Evolutionary conservation across 306 rosid species (phyloP).

Genomic region (Begonia peltatifolia): DNA sequence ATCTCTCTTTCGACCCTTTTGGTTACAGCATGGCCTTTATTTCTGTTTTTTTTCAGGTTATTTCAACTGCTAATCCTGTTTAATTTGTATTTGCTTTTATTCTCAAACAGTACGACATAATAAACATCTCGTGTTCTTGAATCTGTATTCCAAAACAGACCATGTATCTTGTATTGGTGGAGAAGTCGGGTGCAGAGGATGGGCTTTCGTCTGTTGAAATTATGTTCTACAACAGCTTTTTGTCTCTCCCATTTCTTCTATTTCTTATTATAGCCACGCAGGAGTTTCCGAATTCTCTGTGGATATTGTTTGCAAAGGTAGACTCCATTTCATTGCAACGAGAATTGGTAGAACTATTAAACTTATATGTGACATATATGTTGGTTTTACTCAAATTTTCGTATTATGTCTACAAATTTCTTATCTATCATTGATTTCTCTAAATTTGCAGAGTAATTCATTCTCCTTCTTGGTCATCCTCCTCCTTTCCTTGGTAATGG

Average conservation of each 20-base stretch:
- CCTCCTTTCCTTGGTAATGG: constrained; percentile 77
- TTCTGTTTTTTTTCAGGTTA: constrained; percentile 90
- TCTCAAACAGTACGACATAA: too few species aligned
- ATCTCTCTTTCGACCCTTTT: constrained; percentile 79
- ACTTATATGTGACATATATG: neutral
- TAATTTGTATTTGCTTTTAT: neutral
- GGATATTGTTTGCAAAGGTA: constrained; percentile 68
- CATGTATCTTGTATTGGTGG: constrained; percentile 92
- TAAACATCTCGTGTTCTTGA: neutral
- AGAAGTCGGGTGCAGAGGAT: constrained; percentile 91
- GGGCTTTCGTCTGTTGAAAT: constrained; percentile 87
- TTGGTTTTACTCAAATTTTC: neutral
- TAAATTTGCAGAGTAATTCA: constrained; percentile 60
- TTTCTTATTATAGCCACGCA: constrained; percentile 80
- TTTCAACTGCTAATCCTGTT: neutral
- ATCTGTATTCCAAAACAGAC: constrained; percentile 39
- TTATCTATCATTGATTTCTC: neutral
- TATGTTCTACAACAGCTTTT: constrained; percentile 87
- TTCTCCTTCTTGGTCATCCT: constrained; percentile 60
- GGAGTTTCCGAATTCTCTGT: constrained; percentile 78
- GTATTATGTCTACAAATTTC: neutral
- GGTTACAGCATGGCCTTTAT: constrained; percentile 89
- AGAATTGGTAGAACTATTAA: neutral
- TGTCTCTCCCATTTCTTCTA: constrained; percentile 81
- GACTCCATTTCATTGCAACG: neutral